Conservation (phyloP, 2,329 filamentous ascomycete genomes). For the Xylariaceae sp. region DNA sequence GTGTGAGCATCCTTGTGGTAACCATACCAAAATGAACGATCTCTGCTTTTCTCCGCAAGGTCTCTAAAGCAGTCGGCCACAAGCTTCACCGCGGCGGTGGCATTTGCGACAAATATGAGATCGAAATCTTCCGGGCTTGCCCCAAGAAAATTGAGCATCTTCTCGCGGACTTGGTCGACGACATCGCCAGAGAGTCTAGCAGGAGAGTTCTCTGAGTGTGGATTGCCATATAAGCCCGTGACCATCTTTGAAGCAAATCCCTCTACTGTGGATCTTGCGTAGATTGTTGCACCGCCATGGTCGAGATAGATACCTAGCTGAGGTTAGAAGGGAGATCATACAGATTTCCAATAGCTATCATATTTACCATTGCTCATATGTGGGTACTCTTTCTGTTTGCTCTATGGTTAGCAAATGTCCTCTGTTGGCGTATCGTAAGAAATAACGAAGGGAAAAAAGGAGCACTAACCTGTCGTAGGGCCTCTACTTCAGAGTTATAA, state of each 20-base stretch:
- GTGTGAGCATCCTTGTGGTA: conserved; percentile 69
- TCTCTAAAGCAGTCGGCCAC: conserved; percentile 62
- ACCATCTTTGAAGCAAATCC: conserved; percentile 63
- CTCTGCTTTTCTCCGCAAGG: conserved; percentile 54
- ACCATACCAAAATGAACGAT: conserved; percentile 61
- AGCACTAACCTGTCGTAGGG: conserved; percentile 39
- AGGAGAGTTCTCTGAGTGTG: conserved; percentile 68
- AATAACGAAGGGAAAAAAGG: neutral
- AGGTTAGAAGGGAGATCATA: conserved; percentile 16
- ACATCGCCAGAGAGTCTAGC: conserved; percentile 63
- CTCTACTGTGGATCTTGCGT: conserved; percentile 63
- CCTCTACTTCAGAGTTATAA: conserved; percentile 46
- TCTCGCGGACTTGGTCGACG: conserved; percentile 62
- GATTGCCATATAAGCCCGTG: conserved; percentile 69
- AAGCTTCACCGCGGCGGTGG: conserved; percentile 88
- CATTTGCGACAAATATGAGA: conserved; percentile 85
- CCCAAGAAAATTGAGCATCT: conserved; percentile 63
- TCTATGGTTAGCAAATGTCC: conserved; percentile 7
- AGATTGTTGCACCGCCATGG: conserved; percentile 64
- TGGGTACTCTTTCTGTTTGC: conserved; percentile 47
- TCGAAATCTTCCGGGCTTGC: conserved; percentile 66
- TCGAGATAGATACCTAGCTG: conserved; percentile 59
- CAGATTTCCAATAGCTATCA: neutral
- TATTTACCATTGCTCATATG: conserved; percentile 51
- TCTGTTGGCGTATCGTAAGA: neutral